These are phyloP conservation scores for Fonsecaea erecta DNA, from an alignment of 2,329 filamentous ascomycete genomes.

Conservation along the genomic window DNA sequence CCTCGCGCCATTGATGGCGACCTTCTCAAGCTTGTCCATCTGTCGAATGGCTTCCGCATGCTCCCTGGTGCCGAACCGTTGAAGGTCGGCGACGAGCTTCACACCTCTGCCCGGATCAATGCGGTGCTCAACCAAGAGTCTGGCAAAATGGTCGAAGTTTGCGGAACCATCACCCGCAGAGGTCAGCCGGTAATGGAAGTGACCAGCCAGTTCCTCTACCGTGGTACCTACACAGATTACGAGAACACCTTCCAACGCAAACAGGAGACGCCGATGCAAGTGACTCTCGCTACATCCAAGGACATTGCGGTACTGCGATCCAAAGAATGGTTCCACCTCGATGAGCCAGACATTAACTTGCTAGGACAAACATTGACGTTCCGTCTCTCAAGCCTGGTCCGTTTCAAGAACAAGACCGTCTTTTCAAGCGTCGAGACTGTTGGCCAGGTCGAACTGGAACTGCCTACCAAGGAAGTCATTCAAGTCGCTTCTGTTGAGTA, in stretches of 20 bases:
- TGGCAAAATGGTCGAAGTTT: slow-evolving; percentile 99
- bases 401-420: slow-evolving; percentile 92
- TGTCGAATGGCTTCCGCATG: slow-evolving; percentile 99
- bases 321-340: slow-evolving; percentile 95
- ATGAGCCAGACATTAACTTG: slow-evolving; percentile 82
- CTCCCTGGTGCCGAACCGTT: slow-evolving; percentile 90
- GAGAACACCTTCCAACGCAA: slow-evolving; percentile 99
- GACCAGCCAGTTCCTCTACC: slow-evolving; percentile 96
- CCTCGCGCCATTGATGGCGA: slow-evolving; percentile 95
- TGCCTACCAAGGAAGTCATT: slow-evolving; percentile 95
- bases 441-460: slow-evolving; percentile 88
- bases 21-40: slow-evolving; percentile 90
- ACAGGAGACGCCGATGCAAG: slow-evolving; percentile 90
- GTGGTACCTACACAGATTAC: slow-evolving; percentile 87
- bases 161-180: slow-evolving; percentile 87
- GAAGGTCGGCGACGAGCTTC: slow-evolving; percentile 91
- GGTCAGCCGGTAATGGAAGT: slow-evolving; percentile 94
- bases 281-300: slow-evolving; percentile 83
- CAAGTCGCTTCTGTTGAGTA: slow-evolving; percentile 98
- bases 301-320: slow-evolving; percentile 92
- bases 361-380: slow-evolving; percentile 93
- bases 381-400: slow-evolving; percentile 87
- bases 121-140: slow-evolving; percentile 97
- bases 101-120: slow-evolving; percentile 94
- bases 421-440: slow-evolving; percentile 91